These are phyloP conservation scores for Paramecium bursaria DNA, from an alignment of 73 alveolate species.

Conservation along the genomic window DNA sequence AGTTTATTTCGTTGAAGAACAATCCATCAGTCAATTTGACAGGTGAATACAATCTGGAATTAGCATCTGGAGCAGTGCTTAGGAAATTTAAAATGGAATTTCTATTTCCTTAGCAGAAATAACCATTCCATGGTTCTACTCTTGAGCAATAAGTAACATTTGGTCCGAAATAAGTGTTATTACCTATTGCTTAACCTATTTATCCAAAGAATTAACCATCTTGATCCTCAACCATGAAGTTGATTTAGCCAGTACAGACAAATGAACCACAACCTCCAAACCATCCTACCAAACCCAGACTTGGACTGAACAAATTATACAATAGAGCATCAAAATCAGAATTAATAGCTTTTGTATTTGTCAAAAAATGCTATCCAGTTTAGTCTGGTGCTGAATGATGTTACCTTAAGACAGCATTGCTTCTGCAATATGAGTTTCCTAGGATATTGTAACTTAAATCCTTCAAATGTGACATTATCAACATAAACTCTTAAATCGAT, in stretches of 20 bases:
- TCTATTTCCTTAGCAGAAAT: conserved; percentile 35
- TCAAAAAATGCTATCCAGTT: conserved; percentile 50
- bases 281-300: conserved; percentile 57
- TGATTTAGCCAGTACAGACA: conserved; percentile 62
- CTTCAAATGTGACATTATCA: conserved; percentile 52
- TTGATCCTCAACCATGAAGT: conserved; percentile 52
- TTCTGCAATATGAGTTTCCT: background rate
- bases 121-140: conserved; percentile 47
- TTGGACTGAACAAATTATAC: conserved; percentile 12
- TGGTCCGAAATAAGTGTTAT: conserved; percentile 58
- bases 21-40: conserved; percentile 65
- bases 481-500: conserved; percentile 33
- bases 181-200: conserved; percentile 43
- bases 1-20: conserved; percentile 63
- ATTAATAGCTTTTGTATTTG: conserved; percentile 13
- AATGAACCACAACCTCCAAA: conserved; percentile 72
- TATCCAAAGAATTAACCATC: conserved; percentile 52
- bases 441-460: conserved; percentile 34
- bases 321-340: conserved; percentile 50
- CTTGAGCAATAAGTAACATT: conserved; percentile 41
- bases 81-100: background rate
- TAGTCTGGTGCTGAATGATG: conserved; percentile 61
- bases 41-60: conserved; percentile 65
- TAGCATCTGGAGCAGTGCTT: conserved; percentile 63
- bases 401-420: conserved; percentile 33